phyloP scores from a whole-genome alignment of 148 eudicot species.

The Oxyria digyna region DNA sequence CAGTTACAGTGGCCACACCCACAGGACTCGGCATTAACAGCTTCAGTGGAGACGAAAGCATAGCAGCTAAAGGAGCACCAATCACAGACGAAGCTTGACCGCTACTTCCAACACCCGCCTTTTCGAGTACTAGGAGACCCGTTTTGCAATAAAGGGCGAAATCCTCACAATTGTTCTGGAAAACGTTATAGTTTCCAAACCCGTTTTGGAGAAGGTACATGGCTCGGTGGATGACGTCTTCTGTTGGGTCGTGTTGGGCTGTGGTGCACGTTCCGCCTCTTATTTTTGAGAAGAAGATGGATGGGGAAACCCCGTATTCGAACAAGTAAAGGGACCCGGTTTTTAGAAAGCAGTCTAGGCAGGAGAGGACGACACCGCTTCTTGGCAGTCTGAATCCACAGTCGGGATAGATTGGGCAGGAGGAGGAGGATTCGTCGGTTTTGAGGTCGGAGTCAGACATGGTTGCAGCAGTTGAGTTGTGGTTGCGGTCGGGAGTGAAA shows the following conservation, averaged over 20 bases:
- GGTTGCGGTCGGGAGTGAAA: slow-evolving; percentile 46
- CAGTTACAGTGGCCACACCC: slow-evolving; percentile 82
- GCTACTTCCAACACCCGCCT: slow-evolving; percentile 63
- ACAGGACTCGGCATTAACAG: slow-evolving; percentile 79
- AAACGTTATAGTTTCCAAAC: slow-evolving; percentile 79
- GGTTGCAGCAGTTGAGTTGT: slow-evolving; percentile 18
- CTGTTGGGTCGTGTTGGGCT: slow-evolving; percentile 55
- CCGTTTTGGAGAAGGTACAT: slow-evolving; percentile 90
- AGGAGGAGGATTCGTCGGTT: slow-evolving; percentile 16
- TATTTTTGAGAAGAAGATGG: slow-evolving; percentile 66
- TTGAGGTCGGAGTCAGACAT: slow-evolving; percentile 21
- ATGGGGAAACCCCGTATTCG: slow-evolving; percentile 71
- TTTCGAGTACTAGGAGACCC: slow-evolving; percentile 58
- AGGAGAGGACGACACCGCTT: slow-evolving; percentile 73
- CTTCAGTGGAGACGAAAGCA: slow-evolving; percentile 80
- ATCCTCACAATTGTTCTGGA: slow-evolving; percentile 91
- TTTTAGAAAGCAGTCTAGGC: slow-evolving; percentile 84
- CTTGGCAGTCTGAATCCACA: slow-evolving; percentile 82
- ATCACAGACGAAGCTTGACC: slow-evolving; percentile 94
- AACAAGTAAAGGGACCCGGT: slow-evolving; percentile 68
- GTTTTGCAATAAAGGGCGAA: slow-evolving; percentile 93
- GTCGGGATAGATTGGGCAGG: slow-evolving; percentile 77
- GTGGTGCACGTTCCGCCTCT: slow-evolving; percentile 96
- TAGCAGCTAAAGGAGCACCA: slow-evolving; percentile 91
- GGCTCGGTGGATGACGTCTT: slow-evolving; percentile 59